phyloP scores from a whole-genome alignment of 139 green algal genomes.

The Parachlorella kessleri region DNA sequence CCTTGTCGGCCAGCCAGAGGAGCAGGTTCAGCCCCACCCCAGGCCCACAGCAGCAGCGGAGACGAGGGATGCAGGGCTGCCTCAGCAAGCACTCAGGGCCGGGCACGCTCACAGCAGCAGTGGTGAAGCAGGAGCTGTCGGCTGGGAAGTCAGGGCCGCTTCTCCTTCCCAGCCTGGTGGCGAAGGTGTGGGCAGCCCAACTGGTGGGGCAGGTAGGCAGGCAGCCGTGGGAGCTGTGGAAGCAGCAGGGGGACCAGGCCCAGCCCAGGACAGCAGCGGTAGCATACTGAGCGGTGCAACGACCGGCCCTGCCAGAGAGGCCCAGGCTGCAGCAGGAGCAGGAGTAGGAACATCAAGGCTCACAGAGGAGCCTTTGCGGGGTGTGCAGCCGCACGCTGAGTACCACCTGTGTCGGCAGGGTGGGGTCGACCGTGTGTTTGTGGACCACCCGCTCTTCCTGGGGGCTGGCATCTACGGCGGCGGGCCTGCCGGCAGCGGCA shows the following conservation, averaged over 20 bases:
- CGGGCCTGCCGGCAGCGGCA: neutral
- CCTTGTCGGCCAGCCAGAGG: too few relatives aligned
- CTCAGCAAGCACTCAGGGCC: too few relatives aligned
- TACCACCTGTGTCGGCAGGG: slow-evolving; percentile 42
- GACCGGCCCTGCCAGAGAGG: neutral
- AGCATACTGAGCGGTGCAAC: neutral
- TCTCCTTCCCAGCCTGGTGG: too few relatives aligned
- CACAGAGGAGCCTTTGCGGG: neutral
- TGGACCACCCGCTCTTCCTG: slow-evolving; percentile 75
- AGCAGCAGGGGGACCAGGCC: too few relatives aligned
- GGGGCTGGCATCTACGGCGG: slow-evolving; percentile 34
- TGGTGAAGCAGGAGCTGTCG: neutral
- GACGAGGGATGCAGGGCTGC: too few relatives aligned
- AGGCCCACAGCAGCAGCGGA: too few relatives aligned
- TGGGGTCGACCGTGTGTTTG: slow-evolving; percentile 81
- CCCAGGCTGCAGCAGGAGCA: neutral
- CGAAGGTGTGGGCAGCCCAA: too few relatives aligned
- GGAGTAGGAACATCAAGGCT: neutral
- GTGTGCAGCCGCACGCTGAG: slow-evolving; percentile 15
- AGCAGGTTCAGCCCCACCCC: too few relatives aligned
- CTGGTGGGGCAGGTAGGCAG: too few relatives aligned
- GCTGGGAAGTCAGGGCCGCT: neutral
- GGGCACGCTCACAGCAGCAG: too few relatives aligned
- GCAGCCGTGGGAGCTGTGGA: too few relatives aligned
- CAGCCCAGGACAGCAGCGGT: neutral